Base-by-base conservation (phyloP, 495 filamentous ascomycete genomes). In the Penicillium angulare region DNA sequence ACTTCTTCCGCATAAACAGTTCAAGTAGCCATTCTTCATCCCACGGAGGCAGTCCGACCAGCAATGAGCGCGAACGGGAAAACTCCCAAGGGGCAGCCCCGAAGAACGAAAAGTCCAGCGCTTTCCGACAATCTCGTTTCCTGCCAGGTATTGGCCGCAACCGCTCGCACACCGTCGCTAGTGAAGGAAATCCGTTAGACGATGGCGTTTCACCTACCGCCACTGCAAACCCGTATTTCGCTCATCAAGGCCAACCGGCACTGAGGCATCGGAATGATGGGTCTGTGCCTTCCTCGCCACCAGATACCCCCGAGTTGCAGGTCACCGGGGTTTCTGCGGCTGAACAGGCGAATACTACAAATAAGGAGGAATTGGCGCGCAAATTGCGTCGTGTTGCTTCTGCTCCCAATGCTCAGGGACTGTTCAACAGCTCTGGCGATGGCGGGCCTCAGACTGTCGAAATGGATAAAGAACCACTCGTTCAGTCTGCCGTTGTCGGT, bases 1-100 rank as follows among this genome's bases (percentile, higher is more conserved):
- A 92, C 67, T 97, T 97, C 77, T 98, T 98, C 77, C 90, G 93
- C 61, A 96, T 97, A 74, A 96, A 88, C 69, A 88, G 77, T 59
- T 76, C 79, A 31, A 71, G 75, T 55, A 83, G 71, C 65, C 81
- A 79, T 55, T 69, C 71, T 51, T 75, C 68, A 46, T 69, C 68
- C 51, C 62, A 67, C 63, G 60, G 52, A 55, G 64, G 54, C 57
- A 71, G 70, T 64, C 53, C 54, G 33, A 67, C 64, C 59, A 60
- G 65, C 47, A 58, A 61, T 40, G 72, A 68, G 22, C 75, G 70
- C 46, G 79, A 78, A 59, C 62, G 60, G 0, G 64, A 68, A 15
- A 61, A 61, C 24, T 45, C 26, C 43, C 63, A 63, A 58, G 65
- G 53, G 36, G 63, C 53, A 43, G 57, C 78, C 31, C 74, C 70